Conservation (phyloP, 2,329 filamentous ascomycete genomes). For the Metarhizium album region DNA sequence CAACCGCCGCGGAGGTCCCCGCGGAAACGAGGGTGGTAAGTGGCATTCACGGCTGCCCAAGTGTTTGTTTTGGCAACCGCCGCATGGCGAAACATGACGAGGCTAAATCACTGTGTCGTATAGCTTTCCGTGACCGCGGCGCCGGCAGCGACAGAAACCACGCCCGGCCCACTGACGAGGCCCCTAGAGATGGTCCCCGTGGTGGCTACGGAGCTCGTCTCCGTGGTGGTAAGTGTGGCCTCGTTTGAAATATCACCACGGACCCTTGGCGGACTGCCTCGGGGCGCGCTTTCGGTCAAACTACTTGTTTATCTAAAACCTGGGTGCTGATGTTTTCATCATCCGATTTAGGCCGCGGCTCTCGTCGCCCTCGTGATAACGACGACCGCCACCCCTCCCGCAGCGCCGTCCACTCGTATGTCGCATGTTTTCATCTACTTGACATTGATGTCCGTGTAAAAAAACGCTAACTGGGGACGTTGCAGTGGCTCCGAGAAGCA, state of each 20-base stretch:
- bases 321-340: not conserved
- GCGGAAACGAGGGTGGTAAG: slow-evolving; percentile 83
- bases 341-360: slow-evolving; percentile 44
- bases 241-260: not conserved
- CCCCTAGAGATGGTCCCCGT: slow-evolving; percentile 41
- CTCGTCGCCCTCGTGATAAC: slow-evolving; percentile 38
- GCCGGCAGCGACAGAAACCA: slow-evolving; percentile 78
- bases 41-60: slow-evolving; percentile 6
- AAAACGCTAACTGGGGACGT: slow-evolving; percentile 11
- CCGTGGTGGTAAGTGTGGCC: slow-evolving; percentile 40
- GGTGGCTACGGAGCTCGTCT: slow-evolving; percentile 54
- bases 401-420: slow-evolving; percentile 33
- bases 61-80: not conserved
- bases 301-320: not conserved
- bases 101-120: not conserved
- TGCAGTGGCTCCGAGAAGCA: slow-evolving; percentile 73
- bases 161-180: slow-evolving; percentile 64
- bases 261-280: not conserved
- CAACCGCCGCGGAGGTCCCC: slow-evolving; percentile 46
- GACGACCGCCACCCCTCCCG: slow-evolving; percentile 46
- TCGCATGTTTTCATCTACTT: slow-evolving; percentile 3
- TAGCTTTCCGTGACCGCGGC: slow-evolving; percentile 83
- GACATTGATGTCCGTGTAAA: not conserved
- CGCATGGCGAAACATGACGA: not conserved
- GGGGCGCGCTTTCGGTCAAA: not conserved